phyloP scores from a whole-genome alignment of 805 yeast species.

The Kodamaea laetipori region DNA sequence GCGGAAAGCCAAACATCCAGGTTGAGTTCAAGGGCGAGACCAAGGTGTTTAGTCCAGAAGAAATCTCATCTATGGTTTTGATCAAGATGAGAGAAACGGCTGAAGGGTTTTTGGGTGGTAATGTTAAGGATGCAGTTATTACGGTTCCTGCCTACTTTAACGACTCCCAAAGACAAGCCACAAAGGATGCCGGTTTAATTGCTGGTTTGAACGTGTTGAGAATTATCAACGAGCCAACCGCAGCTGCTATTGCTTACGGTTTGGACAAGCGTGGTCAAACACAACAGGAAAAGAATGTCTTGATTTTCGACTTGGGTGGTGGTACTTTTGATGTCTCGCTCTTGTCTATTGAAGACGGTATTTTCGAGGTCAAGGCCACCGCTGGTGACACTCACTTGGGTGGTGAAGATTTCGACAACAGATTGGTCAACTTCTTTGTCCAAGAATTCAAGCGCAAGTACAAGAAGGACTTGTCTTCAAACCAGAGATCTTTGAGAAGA shows the following conservation, averaged over 20 bases:
- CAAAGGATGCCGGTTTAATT: conserved; percentile 47
- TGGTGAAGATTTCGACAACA: conserved; percentile 94
- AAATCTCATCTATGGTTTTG: conserved; percentile 90
- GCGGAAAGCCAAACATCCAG: conserved; percentile 83
- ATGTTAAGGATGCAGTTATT: conserved; percentile 59
- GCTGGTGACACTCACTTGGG: conserved; percentile 97
- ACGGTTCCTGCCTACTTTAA: conserved; percentile 48
- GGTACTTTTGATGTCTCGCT: conserved; percentile 95
- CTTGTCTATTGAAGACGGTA: conserved; percentile 86
- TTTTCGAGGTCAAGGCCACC: conserved; percentile 89
- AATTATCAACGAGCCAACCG: conserved; percentile 48
- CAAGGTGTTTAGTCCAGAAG: conserved; percentile 89
- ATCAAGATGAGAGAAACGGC: conserved; percentile 93
- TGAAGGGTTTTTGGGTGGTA: conserved; percentile 82
- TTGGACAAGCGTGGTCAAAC: conserved; percentile 45
- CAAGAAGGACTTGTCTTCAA: conserved; percentile 76
- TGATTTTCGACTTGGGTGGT: conserved; percentile 95
- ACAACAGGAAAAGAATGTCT: conserved; percentile 82
- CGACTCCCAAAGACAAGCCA: conserved; percentile 48
- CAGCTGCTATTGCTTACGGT: conserved; percentile 50
- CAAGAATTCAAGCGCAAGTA: conserved; percentile 96
- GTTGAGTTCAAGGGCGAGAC: conserved; percentile 88
- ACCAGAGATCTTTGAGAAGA: conserved; percentile 86
- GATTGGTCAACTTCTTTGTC: conserved; percentile 83
- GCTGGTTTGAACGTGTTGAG: conserved; percentile 49